Evolutionary conservation across 352 stramenopile genomes (phyloP).

Genomic region (Pythium aquatile): DNA sequence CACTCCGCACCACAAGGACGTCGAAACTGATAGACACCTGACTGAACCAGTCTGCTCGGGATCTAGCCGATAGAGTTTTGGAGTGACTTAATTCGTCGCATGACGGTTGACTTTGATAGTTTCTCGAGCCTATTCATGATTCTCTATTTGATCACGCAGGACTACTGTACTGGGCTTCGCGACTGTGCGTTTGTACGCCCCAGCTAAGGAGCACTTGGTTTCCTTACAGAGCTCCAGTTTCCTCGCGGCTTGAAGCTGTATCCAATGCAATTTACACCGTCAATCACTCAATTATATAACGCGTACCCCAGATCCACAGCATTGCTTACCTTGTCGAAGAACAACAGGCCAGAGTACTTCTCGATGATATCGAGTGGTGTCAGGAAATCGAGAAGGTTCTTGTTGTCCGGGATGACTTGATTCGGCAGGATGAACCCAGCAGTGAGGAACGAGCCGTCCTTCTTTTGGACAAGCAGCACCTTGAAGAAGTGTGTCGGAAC

Average conservation of each 20-base stretch:
- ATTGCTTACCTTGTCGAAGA: conserved; percentile 86
- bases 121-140: conserved; percentile 3
- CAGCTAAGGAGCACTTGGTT: conserved; percentile 57
- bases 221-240: conserved; percentile 64
- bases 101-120: neutral
- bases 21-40: conserved; percentile 4
- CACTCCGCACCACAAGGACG: conserved; percentile 8
- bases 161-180: neutral
- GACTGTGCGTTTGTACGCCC: conserved; percentile 44
- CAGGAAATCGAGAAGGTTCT: conserved; percentile 82
- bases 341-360: conserved; percentile 89
- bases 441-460: conserved; percentile 64
- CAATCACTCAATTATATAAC: neutral
- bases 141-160: conserved; percentile 7
- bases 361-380: conserved; percentile 91
- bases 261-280: neutral
- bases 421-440: conserved; percentile 95
- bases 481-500: conserved; percentile 98
- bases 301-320: neutral
- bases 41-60: neutral
- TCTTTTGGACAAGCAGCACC: conserved; percentile 77
- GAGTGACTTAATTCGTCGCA: conserved; percentile 18
- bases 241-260: conserved; percentile 44
- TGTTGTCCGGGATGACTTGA: conserved; percentile 70
- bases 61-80: conserved; percentile 12